Evolutionary conservation across 2,329 filamentous ascomycete species (phyloP), one percentile per base, ranked within the genome.

Genomic region (Scleromitrula shiraiana): DNA sequence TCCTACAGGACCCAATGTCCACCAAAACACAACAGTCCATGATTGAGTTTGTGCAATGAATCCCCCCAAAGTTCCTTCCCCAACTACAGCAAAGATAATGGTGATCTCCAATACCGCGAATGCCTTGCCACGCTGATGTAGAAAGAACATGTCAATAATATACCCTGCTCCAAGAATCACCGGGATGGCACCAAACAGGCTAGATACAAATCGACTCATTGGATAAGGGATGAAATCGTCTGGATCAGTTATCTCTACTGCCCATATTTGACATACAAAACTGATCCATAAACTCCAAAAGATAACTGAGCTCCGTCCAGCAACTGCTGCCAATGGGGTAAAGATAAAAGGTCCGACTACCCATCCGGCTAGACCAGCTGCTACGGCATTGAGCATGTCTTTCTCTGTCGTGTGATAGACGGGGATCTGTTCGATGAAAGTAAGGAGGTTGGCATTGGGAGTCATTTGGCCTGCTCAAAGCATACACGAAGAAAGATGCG

Each of bases 111-210:
- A 59, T 14, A 61, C 51, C 2, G 61, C 64, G 38, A 69, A 68
- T 7, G 65, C 64, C 17, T 62, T 58, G 5, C 67, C 67, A 9
- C 67, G 64, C 50, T 70, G 64, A 44, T 70, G 67, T 27, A 70
- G 56, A 51, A 68, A 70, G 56, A 68, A 69, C 43, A 68, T 45
- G 40, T 70, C 67, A 22, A 65, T 64, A 26, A 71, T 64, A 23
- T 64, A 64, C 27, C 65, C 54, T 23, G 65, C 59, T 7, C 67
- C 67, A 44, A 71, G 56, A 33, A 68, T 56, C 39, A 63, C 59
- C 32, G 67, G 59, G 12, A 67, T 55, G 10, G 62, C 61, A 24
- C 69, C 67, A 45, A 67, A 67, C 54, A 68, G 60, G 23, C 67
- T 66, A 2, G 61, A 53, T 42, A 68, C 63, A 10, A 65, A 57